Percentiles rank a stretch among this genome's conserved stretches.
phyloP scores from a whole-genome alignment of 768 basidiomycete species.

The Suillus plorans region DNA sequence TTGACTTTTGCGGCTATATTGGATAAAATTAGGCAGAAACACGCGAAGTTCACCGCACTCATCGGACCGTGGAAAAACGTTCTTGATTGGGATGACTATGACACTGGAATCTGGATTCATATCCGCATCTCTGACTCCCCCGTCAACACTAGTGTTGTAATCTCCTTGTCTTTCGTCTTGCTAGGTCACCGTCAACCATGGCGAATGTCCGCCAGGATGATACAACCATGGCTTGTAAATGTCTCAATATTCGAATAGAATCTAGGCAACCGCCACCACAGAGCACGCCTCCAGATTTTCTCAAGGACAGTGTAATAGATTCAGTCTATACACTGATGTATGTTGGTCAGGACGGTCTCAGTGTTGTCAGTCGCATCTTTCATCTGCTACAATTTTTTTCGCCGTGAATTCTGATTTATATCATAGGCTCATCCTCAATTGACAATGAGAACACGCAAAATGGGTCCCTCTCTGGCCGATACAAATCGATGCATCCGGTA shows the following conservation, averaged over 20 bases:
- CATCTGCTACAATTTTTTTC: neutral
- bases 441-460: conserved; percentile 62
- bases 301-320: conserved; percentile 25
- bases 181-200: conserved; percentile 20
- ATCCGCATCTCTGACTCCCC: conserved; percentile 23
- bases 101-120: conserved; percentile 30
- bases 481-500: conserved; percentile 55
- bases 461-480: conserved; percentile 40
- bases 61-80: conserved; percentile 21
- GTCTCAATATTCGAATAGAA: conserved; percentile 65
- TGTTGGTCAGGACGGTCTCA: conserved; percentile 67
- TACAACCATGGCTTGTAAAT: conserved; percentile 56
- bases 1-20: neutral
- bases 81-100: conserved; percentile 23
- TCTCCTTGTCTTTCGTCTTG: conserved; percentile 18
- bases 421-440: conserved; percentile 65
- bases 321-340: conserved; percentile 52
- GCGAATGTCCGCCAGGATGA: conserved; percentile 18
- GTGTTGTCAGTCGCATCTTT: conserved; percentile 49
- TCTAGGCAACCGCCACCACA: conserved; percentile 28
- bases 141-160: conserved; percentile 25
- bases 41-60: neutral
- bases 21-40: neutral
- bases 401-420: conserved; percentile 11
- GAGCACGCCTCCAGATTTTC: conserved; percentile 35